These are phyloP conservation scores for Tylopilus felleus DNA, from an alignment of 768 basidiomycete genomes.

Conservation along the genomic window DNA sequence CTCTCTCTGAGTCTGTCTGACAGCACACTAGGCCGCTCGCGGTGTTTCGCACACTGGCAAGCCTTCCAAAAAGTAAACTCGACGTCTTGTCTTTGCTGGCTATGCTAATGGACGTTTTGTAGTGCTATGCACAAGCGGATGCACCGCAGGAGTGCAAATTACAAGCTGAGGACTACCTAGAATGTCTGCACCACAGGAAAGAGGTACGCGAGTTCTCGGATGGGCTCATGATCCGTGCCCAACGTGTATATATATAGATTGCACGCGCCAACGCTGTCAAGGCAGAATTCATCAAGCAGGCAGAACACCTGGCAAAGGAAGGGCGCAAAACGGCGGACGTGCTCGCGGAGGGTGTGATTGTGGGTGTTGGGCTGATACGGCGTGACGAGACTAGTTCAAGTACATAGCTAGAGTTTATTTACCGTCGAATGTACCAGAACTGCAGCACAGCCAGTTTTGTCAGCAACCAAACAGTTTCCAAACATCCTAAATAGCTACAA, in stretches of 20 bases:
- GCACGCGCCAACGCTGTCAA: slow-evolving; percentile 68
- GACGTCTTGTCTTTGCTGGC: background rate
- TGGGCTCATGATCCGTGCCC: background rate
- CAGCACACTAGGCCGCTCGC: slow-evolving; percentile 58
- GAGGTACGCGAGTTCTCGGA: slow-evolving; percentile 55
- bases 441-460: slow-evolving; percentile 20
- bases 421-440: slow-evolving; percentile 10
- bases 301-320: slow-evolving; percentile 61
- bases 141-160: slow-evolving; percentile 66
- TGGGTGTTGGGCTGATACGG: slow-evolving; percentile 73
- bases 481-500: slow-evolving; percentile 37
- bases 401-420: background rate
- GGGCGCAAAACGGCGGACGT: slow-evolving; percentile 70
- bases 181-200: slow-evolving; percentile 86
- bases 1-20: background rate
- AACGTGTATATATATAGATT: slow-evolving; percentile 38
- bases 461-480: slow-evolving; percentile 38
- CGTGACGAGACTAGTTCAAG: slow-evolving; percentile 28
- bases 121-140: slow-evolving; percentile 88
- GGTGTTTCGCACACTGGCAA: slow-evolving; percentile 92
- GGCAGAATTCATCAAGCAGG: slow-evolving; percentile 66
- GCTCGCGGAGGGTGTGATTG: slow-evolving; percentile 68
- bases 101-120: slow-evolving; percentile 6
- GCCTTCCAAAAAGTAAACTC: slow-evolving; percentile 68
- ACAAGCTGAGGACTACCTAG: slow-evolving; percentile 82